Conservation (phyloP, 345 rosid genomes). For the Salix viminalis region DNA sequence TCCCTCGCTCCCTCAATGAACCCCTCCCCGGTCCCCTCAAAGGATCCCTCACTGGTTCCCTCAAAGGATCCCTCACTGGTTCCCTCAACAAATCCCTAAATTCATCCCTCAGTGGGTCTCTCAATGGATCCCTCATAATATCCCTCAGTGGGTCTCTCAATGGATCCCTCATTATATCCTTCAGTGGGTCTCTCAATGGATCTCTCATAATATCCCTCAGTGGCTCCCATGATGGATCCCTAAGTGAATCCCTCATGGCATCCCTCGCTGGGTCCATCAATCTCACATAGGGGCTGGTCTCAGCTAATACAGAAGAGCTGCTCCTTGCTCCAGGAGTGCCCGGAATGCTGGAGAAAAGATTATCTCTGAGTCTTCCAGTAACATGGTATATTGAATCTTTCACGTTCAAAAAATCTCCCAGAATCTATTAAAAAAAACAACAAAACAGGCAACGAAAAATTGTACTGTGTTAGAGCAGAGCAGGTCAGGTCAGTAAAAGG, state of each 20-base stretch:
- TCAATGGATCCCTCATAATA: too few relatives aligned
- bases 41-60: not conserved
- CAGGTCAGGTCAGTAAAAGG: not conserved
- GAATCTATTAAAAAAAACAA: slow-evolving; percentile 2
- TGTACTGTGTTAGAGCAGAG: not conserved
- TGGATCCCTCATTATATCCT: not conserved
- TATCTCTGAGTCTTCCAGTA: slow-evolving; percentile 74
- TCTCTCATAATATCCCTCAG: not conserved
- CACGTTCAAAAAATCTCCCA: slow-evolving; percentile 67
- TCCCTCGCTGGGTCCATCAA: not conserved
- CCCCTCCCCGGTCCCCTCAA: not conserved
- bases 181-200: not conserved
- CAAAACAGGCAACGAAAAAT: not conserved
- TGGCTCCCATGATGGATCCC: not conserved
- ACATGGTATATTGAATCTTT: slow-evolving; percentile 74
- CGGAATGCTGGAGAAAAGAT: slow-evolving; percentile 44
- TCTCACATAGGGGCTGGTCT: slow-evolving; percentile 43
- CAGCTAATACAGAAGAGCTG: slow-evolving; percentile 40
- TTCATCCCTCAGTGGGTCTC: not conserved
- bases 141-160: not conserved
- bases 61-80: not conserved
- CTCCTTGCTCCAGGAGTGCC: slow-evolving; percentile 38
- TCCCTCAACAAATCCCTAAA: not conserved
- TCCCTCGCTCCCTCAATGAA: not conserved
- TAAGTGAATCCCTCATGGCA: not conserved